Evolutionary conservation across 2,329 filamentous ascomycete species (phyloP), one percentile per base, ranked within the genome.

Genomic region (Cercospora canescens): DNA sequence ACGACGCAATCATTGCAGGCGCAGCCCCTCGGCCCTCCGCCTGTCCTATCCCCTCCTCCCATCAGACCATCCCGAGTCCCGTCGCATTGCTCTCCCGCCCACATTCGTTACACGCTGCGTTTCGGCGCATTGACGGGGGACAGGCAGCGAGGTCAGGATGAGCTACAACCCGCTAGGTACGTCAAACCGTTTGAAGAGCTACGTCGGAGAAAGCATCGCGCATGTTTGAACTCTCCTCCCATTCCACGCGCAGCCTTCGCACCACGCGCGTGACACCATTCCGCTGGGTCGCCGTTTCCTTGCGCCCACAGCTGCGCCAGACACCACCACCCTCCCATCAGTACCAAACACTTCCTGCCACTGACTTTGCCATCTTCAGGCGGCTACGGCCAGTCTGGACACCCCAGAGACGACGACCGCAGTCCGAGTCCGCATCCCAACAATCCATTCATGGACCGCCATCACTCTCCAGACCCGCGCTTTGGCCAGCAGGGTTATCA

Each of bases 401-500:
- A 63, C 24, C 67, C 67, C 30, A 32, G 34, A 55, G 65, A 67
- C 62, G 65, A 69, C 60, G 65, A 69, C 60, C 65, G 63, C 48
- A 61, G 65, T 37, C 57, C 57, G 52, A 68, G 70, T 63, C 63
- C 63, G 26, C 57, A 66, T 24, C 55, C 57, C 30, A 54, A 69
- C 50, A 67, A 68, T 58, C 69, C 70, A 34, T 72, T 71, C 68
- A 71, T 71, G 70, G 68, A 72, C 56, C 65, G 64, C 34, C 69
- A 65, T 63, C 66, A 69, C 60, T 72, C 73, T 85, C 78, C 78
- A 75, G 76, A 83, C 77, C 87, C 61, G 37, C 62, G 90, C 71
- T 88, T 91, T 64, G 91, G 92, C 61, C 95, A 92, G 90, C 81
- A 90, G 16, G 87, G 90, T 70, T 96, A 97, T 78, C 91, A 96